Conservation (phyloP, 2,329 filamentous ascomycete species). For the Aspergillus niger region DNA sequence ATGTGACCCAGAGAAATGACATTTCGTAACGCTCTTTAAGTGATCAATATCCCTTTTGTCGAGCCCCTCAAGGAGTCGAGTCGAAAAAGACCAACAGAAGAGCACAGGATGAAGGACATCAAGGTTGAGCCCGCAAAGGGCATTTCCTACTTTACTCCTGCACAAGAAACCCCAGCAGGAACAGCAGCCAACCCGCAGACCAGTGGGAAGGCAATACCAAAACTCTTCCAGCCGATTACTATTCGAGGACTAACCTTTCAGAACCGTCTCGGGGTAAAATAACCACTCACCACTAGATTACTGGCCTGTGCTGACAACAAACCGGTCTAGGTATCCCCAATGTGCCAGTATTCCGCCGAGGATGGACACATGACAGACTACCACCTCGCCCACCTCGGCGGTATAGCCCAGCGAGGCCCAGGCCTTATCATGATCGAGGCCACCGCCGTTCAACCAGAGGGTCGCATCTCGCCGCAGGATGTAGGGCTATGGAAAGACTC, state of each 20-base stretch:
- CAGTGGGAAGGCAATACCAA: slow-evolving; percentile 48
- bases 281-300: not conserved
- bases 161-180: slow-evolving; percentile 39
- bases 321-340: slow-evolving; percentile 53
- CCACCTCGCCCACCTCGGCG: slow-evolving; percentile 80
- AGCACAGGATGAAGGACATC: too few relatives aligned
- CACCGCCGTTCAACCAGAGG: slow-evolving; percentile 71
- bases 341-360: slow-evolving; percentile 68
- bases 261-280: slow-evolving; percentile 37
- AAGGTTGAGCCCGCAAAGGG: slow-evolving; percentile 32
- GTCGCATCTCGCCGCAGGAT: slow-evolving; percentile 71
- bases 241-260: slow-evolving; percentile 62
- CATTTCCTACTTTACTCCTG: slow-evolving; percentile 47
- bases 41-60: too few relatives aligned
- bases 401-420: slow-evolving; percentile 74
- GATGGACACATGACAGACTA: slow-evolving; percentile 76
- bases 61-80: too few relatives aligned
- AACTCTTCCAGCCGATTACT: slow-evolving; percentile 61
- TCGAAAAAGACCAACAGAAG: too few relatives aligned
- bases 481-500: slow-evolving; percentile 76
- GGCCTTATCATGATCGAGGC: slow-evolving; percentile 79
- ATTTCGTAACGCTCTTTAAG: rapidly evolving
- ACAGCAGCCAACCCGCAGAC: slow-evolving; percentile 45
- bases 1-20: too few relatives aligned
- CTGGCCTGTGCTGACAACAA: too few relatives aligned